Percentiles rank a stretch among this genome's conserved stretches.
phyloP scores from a whole-genome alignment of 2,329 filamentous ascomycete genomes.

The Microdochium trichocladiopsis region DNA sequence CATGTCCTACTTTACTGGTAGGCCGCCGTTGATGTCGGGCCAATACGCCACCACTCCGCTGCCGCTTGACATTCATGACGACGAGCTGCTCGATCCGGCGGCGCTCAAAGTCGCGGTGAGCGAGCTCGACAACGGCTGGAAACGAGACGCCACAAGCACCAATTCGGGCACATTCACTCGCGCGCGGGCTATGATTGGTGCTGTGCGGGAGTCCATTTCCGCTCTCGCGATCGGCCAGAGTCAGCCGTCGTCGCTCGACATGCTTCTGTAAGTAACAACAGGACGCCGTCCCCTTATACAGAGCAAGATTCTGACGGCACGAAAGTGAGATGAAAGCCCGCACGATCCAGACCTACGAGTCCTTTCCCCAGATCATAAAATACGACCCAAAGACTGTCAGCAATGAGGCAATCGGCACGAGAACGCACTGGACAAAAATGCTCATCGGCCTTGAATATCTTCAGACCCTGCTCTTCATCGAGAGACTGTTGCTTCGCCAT shows the following conservation, averaged over 20 bases:
- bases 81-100: slow-evolving; percentile 17
- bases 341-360: slow-evolving; percentile 21
- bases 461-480: slow-evolving; percentile 52
- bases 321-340: slow-evolving; percentile 28
- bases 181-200: slow-evolving; percentile 28
- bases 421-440: slow-evolving; percentile 33
- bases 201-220: slow-evolving; percentile 50
- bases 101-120: neutral
- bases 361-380: slow-evolving; percentile 29
- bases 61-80: slow-evolving; percentile 29
- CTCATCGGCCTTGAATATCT: slow-evolving; percentile 42
- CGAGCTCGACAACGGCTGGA: slow-evolving; percentile 25
- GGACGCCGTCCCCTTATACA: neutral
- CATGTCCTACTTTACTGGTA: slow-evolving; percentile 24
- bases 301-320: too few species aligned
- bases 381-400: slow-evolving; percentile 29
- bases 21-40: slow-evolving; percentile 28
- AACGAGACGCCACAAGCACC: slow-evolving; percentile 8
- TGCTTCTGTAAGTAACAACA: slow-evolving; percentile 17
- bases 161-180: slow-evolving; percentile 22
- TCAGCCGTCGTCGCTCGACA: slow-evolving; percentile 26
- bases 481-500: slow-evolving; percentile 44
- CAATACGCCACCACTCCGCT: slow-evolving; percentile 28
- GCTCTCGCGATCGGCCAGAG: slow-evolving; percentile 43
- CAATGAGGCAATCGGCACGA: slow-evolving; percentile 16